These are phyloP conservation scores for Cystoisospora suis DNA, from an alignment of 169 alveolate genomes.

Conservation along the genomic window DNA sequence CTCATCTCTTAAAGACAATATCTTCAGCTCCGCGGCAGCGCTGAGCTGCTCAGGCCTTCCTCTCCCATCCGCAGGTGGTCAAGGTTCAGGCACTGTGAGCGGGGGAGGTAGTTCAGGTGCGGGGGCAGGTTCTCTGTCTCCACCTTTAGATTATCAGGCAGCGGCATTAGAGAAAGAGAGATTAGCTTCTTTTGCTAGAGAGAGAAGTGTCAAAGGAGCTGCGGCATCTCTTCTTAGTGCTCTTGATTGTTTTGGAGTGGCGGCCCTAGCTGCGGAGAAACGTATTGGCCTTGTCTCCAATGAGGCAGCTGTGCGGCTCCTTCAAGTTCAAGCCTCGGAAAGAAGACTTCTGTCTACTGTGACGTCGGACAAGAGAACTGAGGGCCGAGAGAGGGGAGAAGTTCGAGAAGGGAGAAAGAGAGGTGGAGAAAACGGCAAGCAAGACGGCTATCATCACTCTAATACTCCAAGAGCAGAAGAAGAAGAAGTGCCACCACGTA, in stretches of 20 bases:
- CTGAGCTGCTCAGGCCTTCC: no score
- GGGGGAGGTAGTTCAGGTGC: background rate
- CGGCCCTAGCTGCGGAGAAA: slow-evolving; percentile 39
- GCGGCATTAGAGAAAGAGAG: slow-evolving; percentile 23
- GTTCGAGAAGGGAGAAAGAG: background rate
- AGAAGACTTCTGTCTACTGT: background rate
- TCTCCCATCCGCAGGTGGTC: no score
- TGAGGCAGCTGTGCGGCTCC: slow-evolving; percentile 2
- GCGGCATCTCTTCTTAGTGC: slow-evolving; percentile 56
- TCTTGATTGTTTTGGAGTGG: slow-evolving; percentile 41
- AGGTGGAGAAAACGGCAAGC: background rate
- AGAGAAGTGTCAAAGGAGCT: slow-evolving; percentile 24
- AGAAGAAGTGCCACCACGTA: no score
- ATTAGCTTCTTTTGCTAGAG: background rate
- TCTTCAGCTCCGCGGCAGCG: no score
- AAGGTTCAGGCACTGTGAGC: no score
- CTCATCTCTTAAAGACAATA: no score
- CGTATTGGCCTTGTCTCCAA: background rate
- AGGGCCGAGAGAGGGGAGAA: background rate
- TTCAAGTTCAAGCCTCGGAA: background rate
- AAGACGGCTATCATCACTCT: no score
- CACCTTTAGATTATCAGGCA: slow-evolving; percentile 23
- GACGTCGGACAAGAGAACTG: background rate
- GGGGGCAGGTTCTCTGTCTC: background rate
- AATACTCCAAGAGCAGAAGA: no score